These are phyloP conservation scores for Globisporangium parvum DNA, from an alignment of 352 stramenopile genomes.

Conservation along the genomic window DNA sequence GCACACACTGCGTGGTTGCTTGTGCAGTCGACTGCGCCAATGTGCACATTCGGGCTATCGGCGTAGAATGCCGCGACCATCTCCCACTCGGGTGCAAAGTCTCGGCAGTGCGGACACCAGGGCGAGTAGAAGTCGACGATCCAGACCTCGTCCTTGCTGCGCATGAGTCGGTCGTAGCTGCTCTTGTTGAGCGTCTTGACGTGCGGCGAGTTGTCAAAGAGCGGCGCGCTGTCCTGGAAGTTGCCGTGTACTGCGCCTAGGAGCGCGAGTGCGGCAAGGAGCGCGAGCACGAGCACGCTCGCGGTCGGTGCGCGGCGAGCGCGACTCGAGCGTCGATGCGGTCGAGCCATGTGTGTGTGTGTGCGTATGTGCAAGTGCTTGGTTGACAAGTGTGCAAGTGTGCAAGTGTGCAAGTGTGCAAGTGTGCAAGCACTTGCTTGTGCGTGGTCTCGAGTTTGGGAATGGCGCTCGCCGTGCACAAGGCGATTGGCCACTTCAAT, in stretches of 20 bases:
- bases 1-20: slow-evolving; percentile 49
- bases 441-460: no score
- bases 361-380: not conserved
- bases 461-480: no score
- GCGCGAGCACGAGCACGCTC: not conserved
- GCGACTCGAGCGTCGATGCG: not conserved
- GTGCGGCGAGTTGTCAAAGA: slow-evolving; percentile 66
- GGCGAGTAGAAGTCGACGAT: slow-evolving; percentile 82
- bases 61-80: slow-evolving; percentile 62
- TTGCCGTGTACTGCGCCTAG: not conserved
- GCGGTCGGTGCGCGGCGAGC: not conserved
- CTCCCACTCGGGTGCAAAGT: slow-evolving; percentile 72
- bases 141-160: slow-evolving; percentile 50
- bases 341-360: not conserved
- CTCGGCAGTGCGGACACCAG: slow-evolving; percentile 75
- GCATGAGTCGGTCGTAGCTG: slow-evolving; percentile 35
- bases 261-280: not conserved
- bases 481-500: no score
- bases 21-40: slow-evolving; percentile 76
- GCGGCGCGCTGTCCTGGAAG: slow-evolving; percentile 40
- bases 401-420: not conserved
- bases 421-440: no score
- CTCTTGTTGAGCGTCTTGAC: slow-evolving; percentile 30
- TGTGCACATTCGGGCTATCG: slow-evolving; percentile 37
- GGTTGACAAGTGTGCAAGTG: not conserved